A percentile compares a stretch with the other conserved stretches of the same genome.
Conservation (phyloP, 2,329 filamentous ascomycete genomes). For the Arthrobotrys musiformis region DNA sequence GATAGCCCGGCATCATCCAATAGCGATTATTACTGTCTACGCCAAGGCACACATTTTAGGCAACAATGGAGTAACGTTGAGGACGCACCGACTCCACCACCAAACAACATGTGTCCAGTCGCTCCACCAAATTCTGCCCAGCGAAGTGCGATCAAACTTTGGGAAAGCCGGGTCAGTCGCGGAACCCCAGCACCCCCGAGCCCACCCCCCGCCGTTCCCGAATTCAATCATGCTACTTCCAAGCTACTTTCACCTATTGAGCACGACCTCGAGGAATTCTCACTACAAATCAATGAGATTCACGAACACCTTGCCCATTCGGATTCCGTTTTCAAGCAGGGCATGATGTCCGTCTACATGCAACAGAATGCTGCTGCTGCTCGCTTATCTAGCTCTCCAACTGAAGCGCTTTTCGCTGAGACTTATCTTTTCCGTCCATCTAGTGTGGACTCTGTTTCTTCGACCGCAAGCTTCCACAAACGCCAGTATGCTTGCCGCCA, state of each 20-base stretch:
- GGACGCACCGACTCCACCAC: slow-evolving; percentile 48
- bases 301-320: slow-evolving; percentile 50
- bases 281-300: slow-evolving; percentile 50
- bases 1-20: slow-evolving; percentile 43
- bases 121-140: slow-evolving; percentile 35
- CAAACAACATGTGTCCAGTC: slow-evolving; percentile 33
- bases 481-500: slow-evolving; percentile 25
- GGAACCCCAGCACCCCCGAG: slow-evolving; percentile 47
- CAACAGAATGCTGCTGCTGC: slow-evolving; percentile 53
- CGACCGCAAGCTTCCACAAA: slow-evolving; percentile 32
- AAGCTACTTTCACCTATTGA: slow-evolving; percentile 34
- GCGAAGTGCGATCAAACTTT: slow-evolving; percentile 42
- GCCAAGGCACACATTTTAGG: slow-evolving; percentile 27
- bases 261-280: slow-evolving; percentile 48
- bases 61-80: slow-evolving; percentile 38
- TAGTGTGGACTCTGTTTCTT: slow-evolving; percentile 46
- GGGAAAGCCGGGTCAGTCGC: slow-evolving; percentile 43
- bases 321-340: slow-evolving; percentile 49
- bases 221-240: slow-evolving; percentile 12
- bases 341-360: slow-evolving; percentile 55
- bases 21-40: slow-evolving; percentile 49
- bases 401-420: slow-evolving; percentile 20
- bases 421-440: slow-evolving; percentile 30
- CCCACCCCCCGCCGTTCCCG: slow-evolving; percentile 10
- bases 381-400: slow-evolving; percentile 46